phyloP scores from a whole-genome alignment of 805 yeast species.

The Cyberlindnera nakhonratchasimensis region DNA sequence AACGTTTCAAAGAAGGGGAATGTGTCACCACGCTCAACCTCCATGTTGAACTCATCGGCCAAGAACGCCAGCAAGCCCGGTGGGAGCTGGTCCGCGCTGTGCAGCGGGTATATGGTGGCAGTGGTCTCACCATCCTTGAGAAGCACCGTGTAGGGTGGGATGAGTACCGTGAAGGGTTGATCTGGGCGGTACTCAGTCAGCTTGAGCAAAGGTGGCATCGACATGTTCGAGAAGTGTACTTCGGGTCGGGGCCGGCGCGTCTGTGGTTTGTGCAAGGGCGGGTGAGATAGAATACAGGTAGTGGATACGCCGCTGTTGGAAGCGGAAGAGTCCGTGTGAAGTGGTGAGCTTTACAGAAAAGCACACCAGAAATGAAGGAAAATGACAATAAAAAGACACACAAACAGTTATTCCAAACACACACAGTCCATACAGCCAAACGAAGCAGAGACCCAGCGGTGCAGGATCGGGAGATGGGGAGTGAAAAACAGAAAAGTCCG shows the following conservation, averaged over 20 bases:
- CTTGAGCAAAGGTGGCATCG: slow-evolving; percentile 13
- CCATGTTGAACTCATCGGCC: slow-evolving; percentile 92
- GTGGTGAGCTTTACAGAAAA: too few relatives aligned
- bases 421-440: too few relatives aligned
- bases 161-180: slow-evolving; percentile 26
- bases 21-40: slow-evolving; percentile 83
- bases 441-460: too few relatives aligned
- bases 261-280: neutral
- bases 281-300: too few relatives aligned
- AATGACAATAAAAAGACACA: too few relatives aligned
- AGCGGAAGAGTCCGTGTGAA: too few relatives aligned
- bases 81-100: slow-evolving; percentile 65
- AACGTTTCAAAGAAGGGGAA: slow-evolving; percentile 82
- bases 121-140: slow-evolving; percentile 87
- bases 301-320: too few relatives aligned
- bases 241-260: neutral
- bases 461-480: too few relatives aligned
- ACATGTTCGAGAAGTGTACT: slow-evolving; percentile 5
- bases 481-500: too few relatives aligned
- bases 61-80: slow-evolving; percentile 73
- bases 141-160: slow-evolving; percentile 68
- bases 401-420: too few relatives aligned
- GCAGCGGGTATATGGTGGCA: slow-evolving; percentile 88
- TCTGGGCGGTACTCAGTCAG: slow-evolving; percentile 20
- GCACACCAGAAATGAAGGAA: too few relatives aligned